Evolutionary conservation across 805 yeast species (phyloP).

Genomic region (Monosporozyma aquatica): DNA sequence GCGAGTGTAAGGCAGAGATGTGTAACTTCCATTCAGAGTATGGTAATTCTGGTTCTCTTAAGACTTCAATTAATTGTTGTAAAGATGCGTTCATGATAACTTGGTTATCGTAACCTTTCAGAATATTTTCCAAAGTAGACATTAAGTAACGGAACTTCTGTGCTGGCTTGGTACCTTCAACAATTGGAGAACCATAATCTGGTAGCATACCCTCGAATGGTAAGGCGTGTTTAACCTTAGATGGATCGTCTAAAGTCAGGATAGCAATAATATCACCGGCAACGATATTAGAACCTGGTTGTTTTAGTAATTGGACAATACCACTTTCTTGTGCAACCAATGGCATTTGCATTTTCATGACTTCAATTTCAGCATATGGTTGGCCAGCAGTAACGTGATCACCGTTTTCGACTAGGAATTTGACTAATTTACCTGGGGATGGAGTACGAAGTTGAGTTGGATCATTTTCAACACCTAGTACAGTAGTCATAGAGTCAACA

Average conservation of each 20-base stretch:
- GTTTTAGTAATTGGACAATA: constrained; percentile 82
- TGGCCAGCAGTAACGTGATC: constrained; percentile 88
- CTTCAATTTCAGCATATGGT: constrained; percentile 97
- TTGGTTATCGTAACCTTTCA: constrained; percentile 91
- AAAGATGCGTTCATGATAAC: constrained; percentile 83
- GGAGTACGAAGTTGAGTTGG: constrained; percentile 98
- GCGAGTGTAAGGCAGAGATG: constrained; percentile 83
- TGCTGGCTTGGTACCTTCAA: constrained; percentile 76
- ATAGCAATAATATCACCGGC: constrained; percentile 98
- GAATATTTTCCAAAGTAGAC: constrained; percentile 62
- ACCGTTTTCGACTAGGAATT: constrained; percentile 88
- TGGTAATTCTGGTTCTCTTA: constrained; percentile 78
- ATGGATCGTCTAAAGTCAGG: constrained; percentile 89
- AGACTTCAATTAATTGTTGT: constrained; percentile 57
- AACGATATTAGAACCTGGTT: constrained; percentile 93
- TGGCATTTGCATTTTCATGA: constrained; percentile 99
- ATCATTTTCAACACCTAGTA: constrained; percentile 90
- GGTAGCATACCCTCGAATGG: constrained; percentile 94
- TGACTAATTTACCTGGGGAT: constrained; percentile 96
- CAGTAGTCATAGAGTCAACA: constrained; percentile 90
- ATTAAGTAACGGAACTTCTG: constrained; percentile 57
- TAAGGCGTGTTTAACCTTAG: constrained; percentile 92
- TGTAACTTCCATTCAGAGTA: constrained; percentile 85
- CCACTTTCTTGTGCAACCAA: constrained; percentile 90
- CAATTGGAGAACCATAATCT: constrained; percentile 71